A percentile compares a stretch with the other conserved stretches of the same genome.
phyloP scores from a whole-genome alignment of 2,329 filamentous ascomycete species.

The Kalmusia sp. region DNA sequence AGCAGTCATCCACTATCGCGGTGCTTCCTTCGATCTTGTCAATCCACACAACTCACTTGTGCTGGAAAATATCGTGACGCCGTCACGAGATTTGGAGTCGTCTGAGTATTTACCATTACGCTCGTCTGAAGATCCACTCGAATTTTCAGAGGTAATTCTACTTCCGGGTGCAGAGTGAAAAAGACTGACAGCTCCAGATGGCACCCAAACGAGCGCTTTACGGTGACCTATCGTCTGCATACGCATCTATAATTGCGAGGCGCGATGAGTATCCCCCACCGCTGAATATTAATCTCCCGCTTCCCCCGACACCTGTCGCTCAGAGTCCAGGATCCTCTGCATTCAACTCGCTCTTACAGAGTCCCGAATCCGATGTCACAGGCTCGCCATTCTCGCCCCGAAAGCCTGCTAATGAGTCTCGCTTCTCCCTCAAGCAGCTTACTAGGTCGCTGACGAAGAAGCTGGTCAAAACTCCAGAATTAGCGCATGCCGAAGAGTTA shows the following conservation, averaged over 20 bases:
- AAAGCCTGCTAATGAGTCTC: slow-evolving; percentile 29
- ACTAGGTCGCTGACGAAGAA: slow-evolving; percentile 37
- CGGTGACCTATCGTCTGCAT: slow-evolving; percentile 36
- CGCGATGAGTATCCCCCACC: slow-evolving; percentile 22
- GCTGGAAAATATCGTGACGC: slow-evolving; percentile 45
- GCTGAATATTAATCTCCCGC: slow-evolving; percentile 25
- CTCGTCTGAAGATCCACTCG: slow-evolving; percentile 30
- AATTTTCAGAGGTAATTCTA: slow-evolving; percentile 27
- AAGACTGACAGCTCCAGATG: slow-evolving; percentile 31
- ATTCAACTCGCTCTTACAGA: slow-evolving; percentile 35
- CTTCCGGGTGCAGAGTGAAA: slow-evolving; percentile 6
- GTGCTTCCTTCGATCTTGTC: slow-evolving; percentile 48
- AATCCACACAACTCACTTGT: slow-evolving; percentile 47
- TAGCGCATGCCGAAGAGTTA: slow-evolving; percentile 27
- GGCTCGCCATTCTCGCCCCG: slow-evolving; percentile 27
- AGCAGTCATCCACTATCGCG: slow-evolving; percentile 47
- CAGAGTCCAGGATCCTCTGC: slow-evolving; percentile 35
- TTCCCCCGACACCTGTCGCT: slow-evolving; percentile 33
- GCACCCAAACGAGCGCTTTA: slow-evolving; percentile 38
- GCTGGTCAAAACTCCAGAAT: slow-evolving; percentile 24
- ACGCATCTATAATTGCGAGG: slow-evolving; percentile 34
- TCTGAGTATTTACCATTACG: slow-evolving; percentile 37
- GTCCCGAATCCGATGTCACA: slow-evolving; percentile 27
- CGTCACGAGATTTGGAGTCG: slow-evolving; percentile 43
- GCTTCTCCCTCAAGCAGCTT: slow-evolving; percentile 40